Conservation (phyloP, 768 basidiomycete genomes). For the Suillus alpinus region DNA sequence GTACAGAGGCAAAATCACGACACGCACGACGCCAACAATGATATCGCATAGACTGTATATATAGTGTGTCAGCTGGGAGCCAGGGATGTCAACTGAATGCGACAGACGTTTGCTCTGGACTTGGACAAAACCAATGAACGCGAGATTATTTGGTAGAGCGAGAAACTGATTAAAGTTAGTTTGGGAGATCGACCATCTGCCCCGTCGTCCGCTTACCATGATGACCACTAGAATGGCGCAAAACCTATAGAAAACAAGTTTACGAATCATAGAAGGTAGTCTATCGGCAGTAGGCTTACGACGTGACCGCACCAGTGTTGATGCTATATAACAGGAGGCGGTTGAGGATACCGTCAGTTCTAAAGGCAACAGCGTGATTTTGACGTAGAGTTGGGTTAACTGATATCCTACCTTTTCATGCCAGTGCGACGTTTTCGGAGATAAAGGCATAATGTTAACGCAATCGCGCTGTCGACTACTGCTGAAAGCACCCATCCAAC, state of each 20-base stretch:
- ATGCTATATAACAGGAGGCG: constrained; percentile 17
- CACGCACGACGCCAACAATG: constrained; percentile 16
- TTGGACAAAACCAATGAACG: constrained; percentile 12
- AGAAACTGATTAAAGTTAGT: no score
- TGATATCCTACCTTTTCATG: constrained; percentile 6
- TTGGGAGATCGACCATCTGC: no score
- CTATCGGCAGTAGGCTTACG: constrained; percentile 1
- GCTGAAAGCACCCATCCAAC: constrained; percentile 9
- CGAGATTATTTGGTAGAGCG: not conserved
- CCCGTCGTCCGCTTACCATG: constrained; percentile 1
- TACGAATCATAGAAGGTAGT: not conserved
- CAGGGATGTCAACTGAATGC: not conserved
- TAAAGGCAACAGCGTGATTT: not conserved
- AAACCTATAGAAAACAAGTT: constrained; percentile 3
- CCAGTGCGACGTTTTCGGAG: constrained; percentile 12
- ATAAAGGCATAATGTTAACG: constrained; percentile 10
- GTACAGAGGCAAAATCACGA: not conserved
- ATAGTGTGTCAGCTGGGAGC: no score
- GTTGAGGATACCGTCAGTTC: constrained; percentile 13
- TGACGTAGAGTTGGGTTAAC: no score
- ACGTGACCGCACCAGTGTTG: constrained; percentile 14
- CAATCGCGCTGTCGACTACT: constrained; percentile 8
- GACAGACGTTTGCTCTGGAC: constrained; percentile 16
- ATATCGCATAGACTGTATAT: constrained; percentile 15
- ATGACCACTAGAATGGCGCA: constrained; percentile 11